phyloP scores from a whole-genome alignment of 371 early-diverging fungal species.

The Mucor plumbeus region DNA sequence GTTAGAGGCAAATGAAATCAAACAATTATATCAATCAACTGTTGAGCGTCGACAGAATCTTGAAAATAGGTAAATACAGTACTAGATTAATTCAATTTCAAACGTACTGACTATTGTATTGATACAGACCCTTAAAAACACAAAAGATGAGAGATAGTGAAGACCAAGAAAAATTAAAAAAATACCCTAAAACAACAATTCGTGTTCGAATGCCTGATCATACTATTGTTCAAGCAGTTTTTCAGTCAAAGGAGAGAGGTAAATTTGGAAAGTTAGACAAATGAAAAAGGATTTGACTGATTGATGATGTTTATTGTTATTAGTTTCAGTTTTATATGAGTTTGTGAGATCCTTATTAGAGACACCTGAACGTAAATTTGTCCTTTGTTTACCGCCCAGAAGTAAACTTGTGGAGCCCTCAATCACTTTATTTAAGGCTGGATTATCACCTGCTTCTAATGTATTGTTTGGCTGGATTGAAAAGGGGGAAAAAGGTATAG shows the following conservation, averaged over 20 bases:
- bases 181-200: conserved; percentile 53
- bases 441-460: conserved; percentile 54
- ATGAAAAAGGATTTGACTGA: background rate
- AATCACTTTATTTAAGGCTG: conserved; percentile 49
- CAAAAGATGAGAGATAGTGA: conserved; percentile 51
- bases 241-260: conserved; percentile 52
- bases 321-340: conserved; percentile 50
- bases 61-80: conserved; percentile 39
- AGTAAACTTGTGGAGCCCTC: conserved; percentile 44
- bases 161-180: conserved; percentile 50
- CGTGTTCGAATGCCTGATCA: conserved; percentile 55
- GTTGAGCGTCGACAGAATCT: conserved; percentile 46
- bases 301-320: background rate
- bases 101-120: background rate
- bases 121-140: conserved; percentile 52
- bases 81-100: background rate
- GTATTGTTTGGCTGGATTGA: conserved; percentile 55
- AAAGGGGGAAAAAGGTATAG: conserved; percentile 30
- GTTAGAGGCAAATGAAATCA: conserved; percentile 42
- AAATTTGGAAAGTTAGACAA: background rate
- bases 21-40: conserved; percentile 45
- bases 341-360: conserved; percentile 44
- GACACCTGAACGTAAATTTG: conserved; percentile 50
- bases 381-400: conserved; percentile 53
- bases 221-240: conserved; percentile 46